Conservation (phyloP, 768 basidiomycete genomes). For the Suillus luteus region DNA sequence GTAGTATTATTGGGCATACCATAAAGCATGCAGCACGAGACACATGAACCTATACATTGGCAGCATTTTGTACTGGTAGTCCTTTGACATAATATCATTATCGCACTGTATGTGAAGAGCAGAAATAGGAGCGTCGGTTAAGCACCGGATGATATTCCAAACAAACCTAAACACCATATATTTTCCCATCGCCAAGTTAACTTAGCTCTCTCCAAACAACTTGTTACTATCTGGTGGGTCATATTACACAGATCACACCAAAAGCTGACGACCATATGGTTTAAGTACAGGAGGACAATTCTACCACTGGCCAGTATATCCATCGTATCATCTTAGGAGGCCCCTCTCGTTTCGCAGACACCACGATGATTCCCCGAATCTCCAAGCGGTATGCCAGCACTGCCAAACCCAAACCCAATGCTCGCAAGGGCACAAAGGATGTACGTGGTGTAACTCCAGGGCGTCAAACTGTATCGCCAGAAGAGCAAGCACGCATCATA, state of each 20-base stretch:
- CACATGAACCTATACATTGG: too few species aligned
- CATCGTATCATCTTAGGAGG: background rate
- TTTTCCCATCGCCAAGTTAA: background rate
- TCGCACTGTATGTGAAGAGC: too few species aligned
- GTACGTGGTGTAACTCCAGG: background rate
- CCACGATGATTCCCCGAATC: conserved; percentile 13
- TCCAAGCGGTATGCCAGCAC: conserved; percentile 11
- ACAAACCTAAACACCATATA: background rate
- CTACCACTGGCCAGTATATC: background rate
- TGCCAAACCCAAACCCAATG: conserved; percentile 1
- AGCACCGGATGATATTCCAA: background rate
- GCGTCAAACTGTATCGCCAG: conserved; percentile 30
- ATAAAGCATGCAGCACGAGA: too few species aligned
- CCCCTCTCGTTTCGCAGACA: background rate
- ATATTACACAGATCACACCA: background rate
- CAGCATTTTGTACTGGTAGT: too few species aligned
- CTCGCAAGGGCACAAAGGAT: conserved; percentile 10
- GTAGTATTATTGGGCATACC: too few species aligned
- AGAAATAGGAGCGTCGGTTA: background rate
- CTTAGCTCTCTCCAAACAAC: background rate
- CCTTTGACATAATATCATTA: too few species aligned
- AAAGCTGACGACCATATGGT: background rate
- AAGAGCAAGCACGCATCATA: conserved; percentile 16
- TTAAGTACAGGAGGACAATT: background rate
- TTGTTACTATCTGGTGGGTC: background rate